These are phyloP conservation scores for Ephemerocybe angulata DNA, from an alignment of 768 basidiomycete species.

Conservation along the genomic window DNA sequence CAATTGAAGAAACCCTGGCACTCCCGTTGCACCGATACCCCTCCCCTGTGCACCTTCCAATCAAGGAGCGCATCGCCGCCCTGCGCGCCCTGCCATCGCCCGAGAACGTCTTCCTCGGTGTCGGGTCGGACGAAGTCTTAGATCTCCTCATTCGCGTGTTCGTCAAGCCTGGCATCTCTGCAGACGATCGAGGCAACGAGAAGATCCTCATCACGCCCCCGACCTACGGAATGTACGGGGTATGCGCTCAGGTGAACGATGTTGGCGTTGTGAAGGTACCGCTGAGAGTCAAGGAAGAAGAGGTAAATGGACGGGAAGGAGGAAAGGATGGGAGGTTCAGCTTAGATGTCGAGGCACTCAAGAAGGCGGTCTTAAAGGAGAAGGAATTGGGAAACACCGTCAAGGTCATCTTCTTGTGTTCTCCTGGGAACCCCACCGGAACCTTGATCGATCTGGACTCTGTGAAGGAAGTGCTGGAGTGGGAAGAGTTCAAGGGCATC, in stretches of 20 bases:
- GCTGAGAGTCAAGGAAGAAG: conserved; percentile 45
- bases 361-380: conserved; percentile 66
- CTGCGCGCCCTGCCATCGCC: conserved; percentile 63
- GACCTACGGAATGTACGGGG: conserved; percentile 97
- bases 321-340: conserved; percentile 73
- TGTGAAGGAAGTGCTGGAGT: conserved; percentile 69
- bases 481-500: conserved; percentile 82
- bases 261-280: conserved; percentile 75
- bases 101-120: conserved; percentile 86
- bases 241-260: conserved; percentile 95
- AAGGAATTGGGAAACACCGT: conserved; percentile 38
- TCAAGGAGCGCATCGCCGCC: conserved; percentile 72
- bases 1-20: conserved; percentile 33
- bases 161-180: conserved; percentile 60
- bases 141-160: conserved; percentile 91
- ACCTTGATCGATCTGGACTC: conserved; percentile 74
- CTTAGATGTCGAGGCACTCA: conserved; percentile 68
- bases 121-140: conserved; percentile 95
- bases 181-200: conserved; percentile 41
- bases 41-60: conserved; percentile 77
- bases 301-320: conserved; percentile 47
- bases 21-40: conserved; percentile 88
- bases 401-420: conserved; percentile 92
- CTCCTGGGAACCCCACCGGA: conserved; percentile 96
- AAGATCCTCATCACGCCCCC: conserved; percentile 89